phyloP scores from a whole-genome alignment of 2,329 filamentous ascomycete species.

The Cladosporium sp. region DNA sequence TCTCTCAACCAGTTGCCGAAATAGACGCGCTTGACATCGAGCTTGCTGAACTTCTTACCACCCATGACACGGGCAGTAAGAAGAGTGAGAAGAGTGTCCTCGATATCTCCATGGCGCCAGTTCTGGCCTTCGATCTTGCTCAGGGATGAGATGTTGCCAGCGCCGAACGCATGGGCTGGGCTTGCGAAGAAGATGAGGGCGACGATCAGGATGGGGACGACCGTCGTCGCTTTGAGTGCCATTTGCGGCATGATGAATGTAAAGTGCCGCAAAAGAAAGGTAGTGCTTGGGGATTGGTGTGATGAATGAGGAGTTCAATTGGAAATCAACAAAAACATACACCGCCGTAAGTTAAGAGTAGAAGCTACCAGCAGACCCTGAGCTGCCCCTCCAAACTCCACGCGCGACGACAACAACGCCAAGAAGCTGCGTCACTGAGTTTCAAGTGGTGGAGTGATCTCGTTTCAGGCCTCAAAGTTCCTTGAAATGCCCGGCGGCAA shows the following conservation, averaged over 20 bases:
- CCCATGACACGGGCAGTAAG: conserved; percentile 34
- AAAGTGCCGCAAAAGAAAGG: not conserved
- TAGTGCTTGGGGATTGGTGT: not conserved
- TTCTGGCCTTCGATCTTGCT: conserved; percentile 44
- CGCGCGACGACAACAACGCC: too few relatives aligned
- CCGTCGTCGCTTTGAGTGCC: conserved; percentile 5
- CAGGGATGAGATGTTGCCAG: conserved; percentile 44
- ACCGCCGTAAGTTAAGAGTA: not conserved
- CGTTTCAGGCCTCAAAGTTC: not conserved
- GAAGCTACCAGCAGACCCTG: not conserved
- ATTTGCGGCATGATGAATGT: conserved; percentile 3
- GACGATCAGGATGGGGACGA: conserved; percentile 23
- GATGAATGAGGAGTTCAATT: not conserved
- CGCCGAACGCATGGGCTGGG: conserved; percentile 37
- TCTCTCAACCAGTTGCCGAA: conserved; percentile 46
- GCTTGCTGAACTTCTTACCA: conserved; percentile 81
- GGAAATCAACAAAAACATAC: not conserved
- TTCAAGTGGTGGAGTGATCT: not conserved
- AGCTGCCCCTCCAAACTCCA: conserved; percentile 11
- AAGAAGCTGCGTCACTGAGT: not conserved
- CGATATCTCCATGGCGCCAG: conserved; percentile 51
- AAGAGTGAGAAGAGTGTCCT: conserved; percentile 47
- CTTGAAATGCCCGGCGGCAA: too few relatives aligned
- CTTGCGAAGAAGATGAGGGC: conserved; percentile 27
- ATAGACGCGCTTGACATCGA: conserved; percentile 45